phyloP scores from a whole-genome alignment of 306 rosid species.

The Cyamopsis tetragonoloba region DNA sequence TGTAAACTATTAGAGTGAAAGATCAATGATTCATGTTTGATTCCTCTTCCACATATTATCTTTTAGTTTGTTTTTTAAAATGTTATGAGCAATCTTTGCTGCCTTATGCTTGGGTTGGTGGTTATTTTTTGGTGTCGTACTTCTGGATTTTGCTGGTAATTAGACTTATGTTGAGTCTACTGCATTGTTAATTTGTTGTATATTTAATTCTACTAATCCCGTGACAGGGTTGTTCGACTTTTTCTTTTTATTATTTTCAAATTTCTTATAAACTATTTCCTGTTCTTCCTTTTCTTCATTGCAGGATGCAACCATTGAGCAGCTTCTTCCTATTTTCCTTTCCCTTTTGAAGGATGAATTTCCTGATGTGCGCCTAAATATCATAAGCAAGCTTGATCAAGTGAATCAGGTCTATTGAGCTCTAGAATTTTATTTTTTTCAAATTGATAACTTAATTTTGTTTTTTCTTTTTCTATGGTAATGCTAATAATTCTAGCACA shows the following conservation, averaged over 20 bases:
- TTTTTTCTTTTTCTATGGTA: background rate
- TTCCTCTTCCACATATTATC: background rate
- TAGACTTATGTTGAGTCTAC: background rate
- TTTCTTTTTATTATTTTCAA: background rate
- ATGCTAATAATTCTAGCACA: background rate
- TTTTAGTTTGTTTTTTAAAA: background rate
- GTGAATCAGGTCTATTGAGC: conserved; percentile 64
- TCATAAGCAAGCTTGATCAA: conserved; percentile 94
- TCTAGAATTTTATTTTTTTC: background rate
- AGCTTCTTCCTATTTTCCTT: conserved; percentile 87
- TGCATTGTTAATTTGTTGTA: background rate
- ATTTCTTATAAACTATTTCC: background rate
- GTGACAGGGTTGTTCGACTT: background rate
- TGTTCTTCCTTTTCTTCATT: conserved; percentile 14
- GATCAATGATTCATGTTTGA: background rate
- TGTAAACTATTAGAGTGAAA: background rate
- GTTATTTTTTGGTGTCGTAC: background rate
- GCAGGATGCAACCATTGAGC: conserved; percentile 85
- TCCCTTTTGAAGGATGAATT: conserved; percentile 87
- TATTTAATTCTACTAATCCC: background rate
- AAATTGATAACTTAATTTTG: background rate
- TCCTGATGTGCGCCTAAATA: conserved; percentile 83
- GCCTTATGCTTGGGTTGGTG: background rate
- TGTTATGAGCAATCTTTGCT: background rate
- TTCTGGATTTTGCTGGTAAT: background rate